Percentiles rank a stretch among this genome's conserved stretches.
These are phyloP conservation scores for Thielaviopsis punctulata DNA, from an alignment of 2,329 filamentous ascomycete genomes.

Conservation along the genomic window DNA sequence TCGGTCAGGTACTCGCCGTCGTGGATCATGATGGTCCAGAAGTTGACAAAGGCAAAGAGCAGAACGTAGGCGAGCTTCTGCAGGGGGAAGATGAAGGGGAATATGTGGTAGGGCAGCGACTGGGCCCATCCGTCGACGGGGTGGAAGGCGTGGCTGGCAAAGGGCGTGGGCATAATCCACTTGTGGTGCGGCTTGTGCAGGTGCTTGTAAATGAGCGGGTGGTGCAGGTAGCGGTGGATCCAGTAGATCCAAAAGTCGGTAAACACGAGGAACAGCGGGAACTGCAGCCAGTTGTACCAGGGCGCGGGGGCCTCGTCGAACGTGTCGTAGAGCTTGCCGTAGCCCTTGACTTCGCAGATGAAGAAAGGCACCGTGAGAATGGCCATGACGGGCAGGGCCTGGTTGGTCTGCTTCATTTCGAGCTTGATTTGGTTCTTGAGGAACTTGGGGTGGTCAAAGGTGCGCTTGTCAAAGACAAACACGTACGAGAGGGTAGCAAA, in stretches of 20 bases:
- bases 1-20: conserved; percentile 90
- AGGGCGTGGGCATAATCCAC: conserved; percentile 97
- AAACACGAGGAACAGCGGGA: conserved; percentile 80
- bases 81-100: conserved; percentile 81
- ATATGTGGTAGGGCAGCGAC: conserved; percentile 80
- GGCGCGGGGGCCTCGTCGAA: conserved; percentile 54
- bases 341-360: conserved; percentile 65
- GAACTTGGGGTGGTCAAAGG: conserved; percentile 79
- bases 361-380: conserved; percentile 68
- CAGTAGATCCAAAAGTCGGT: conserved; percentile 86
- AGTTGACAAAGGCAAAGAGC: conserved; percentile 82
- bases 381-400: conserved; percentile 66
- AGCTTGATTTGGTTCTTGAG: conserved; percentile 81
- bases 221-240: conserved; percentile 75
- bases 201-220: conserved; percentile 60
- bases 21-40: conserved; percentile 94
- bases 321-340: conserved; percentile 76
- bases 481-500: conserved; percentile 70
- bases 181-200: conserved; percentile 98
- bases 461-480: conserved; percentile 83
- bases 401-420: conserved; percentile 68
- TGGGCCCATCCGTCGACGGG: conserved; percentile 82
- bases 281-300: conserved; percentile 68
- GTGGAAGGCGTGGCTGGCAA: conserved; percentile 85
- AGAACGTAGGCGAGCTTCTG: conserved; percentile 78